Evolutionary conservation across 2,329 filamentous ascomycete species (phyloP), one percentile per base, ranked within the genome.

Genomic region (Pestalotiopsis sp.): DNA sequence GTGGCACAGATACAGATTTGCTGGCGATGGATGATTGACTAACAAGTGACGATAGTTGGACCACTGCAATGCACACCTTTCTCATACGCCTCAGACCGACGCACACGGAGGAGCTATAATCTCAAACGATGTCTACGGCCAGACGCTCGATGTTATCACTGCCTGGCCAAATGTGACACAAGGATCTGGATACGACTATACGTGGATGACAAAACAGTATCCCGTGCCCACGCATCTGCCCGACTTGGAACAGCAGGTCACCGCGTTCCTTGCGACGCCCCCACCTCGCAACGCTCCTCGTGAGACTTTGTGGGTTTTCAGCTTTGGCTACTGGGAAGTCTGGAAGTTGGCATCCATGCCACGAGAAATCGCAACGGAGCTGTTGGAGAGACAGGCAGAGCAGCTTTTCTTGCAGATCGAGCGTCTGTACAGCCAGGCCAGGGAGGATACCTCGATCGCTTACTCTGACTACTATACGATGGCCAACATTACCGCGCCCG

Each of bases 91-190:
- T 2, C 65, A 70, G 2, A 71, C 71, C 11, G 74, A 77, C 61
- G 84, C 79, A n/a, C 89, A 81, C 1, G 87, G 88, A 66, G 88
- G 75, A 24, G 81, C 86, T 61, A 81, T 86, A 39, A 91, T 78
- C 2, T 84, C 83, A 69, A 94, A 84, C 70, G 71, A 78, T 39
- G 75, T 86, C 5, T 91, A 89, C 64, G 88, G 84, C 0, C 76
- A 78, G 1, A 83, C 80, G 2, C 71, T 85, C 9, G 73, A 80
- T 13, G 74, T 76, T 9, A 55, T 66, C 30, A 44, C 40, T 22
- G 75, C 79, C 26, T 68, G 60, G 48, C 55, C 66, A 3, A 58
- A 66, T 24, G 71, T 77, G n/a, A 70, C 78, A 5, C 66, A 78
- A 1, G 73, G 75, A 4, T 80, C 82, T 0, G 80, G 81, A 3